Base-by-base conservation (phyloP, 345 rosid genomes). In the Euphorbia lathyris region DNA sequence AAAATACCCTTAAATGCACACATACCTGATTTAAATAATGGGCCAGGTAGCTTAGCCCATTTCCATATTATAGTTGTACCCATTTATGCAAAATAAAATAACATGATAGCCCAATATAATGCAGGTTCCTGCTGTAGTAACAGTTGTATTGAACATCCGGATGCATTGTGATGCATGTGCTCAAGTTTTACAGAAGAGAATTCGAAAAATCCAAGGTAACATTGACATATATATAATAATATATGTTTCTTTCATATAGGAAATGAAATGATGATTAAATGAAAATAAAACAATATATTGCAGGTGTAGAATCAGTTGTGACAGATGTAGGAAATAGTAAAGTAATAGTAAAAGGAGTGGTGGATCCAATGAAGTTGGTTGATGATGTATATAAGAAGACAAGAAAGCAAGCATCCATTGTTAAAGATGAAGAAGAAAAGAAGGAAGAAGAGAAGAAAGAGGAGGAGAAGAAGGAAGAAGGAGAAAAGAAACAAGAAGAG, bases 101-200 rank as follows among this genome's bases (percentile, higher is more conserved):
- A n/a, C n/a, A n/a, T n/a, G n/a, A n/a, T n/a, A n/a, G n/a, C n/a
- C n/a, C n/a, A 36, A 56, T 19, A 12, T 76, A 58, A 26, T 71
- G 78, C 83, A 86, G 87, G 83, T 84, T 76, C 86, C 87, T 58
- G 52, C 83, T 4, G 76, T 71, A 23, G 72, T 78, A 26, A 89
- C 91, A 43, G 86, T 85, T 2, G 85, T 72, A n/a, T 27, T 87
- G 82, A 85, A 80, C 23, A 63, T 89, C 29, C 69, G 82, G 45
- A 89, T 89, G 95, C 88, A 89, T 55, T 89, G 91, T 7, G 95
- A 89, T 62, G 95, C 91, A 27, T 89, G 95, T 51, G 90, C 95
- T 66, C 88, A 81, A 71, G 80, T 3, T 64, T 12, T 89, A 12
- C 85, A 67, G 61, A 89, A 74, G 67, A 74, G 81, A 19, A 78